These are phyloP conservation scores for Meyerozyma carpophila DNA, from an alignment of 1,139 yeast species.

Conservation along the genomic window DNA sequence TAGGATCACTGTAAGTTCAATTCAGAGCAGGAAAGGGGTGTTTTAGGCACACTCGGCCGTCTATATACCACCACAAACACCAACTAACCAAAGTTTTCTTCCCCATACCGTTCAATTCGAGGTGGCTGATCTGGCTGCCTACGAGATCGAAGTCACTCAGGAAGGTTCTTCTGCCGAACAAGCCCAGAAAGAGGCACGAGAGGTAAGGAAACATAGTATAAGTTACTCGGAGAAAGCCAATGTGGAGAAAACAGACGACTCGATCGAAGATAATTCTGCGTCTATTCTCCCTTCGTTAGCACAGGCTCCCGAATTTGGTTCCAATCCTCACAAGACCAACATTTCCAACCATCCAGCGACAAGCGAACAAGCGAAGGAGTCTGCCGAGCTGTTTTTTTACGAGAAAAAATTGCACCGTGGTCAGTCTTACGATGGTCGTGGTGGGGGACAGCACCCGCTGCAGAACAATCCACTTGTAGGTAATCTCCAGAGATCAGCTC, in stretches of 20 bases:
- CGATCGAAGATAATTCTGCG: not conserved
- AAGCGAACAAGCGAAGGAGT: constrained; percentile 2
- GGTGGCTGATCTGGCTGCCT: constrained; percentile 24
- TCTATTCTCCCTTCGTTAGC: not conserved
- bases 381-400: constrained; percentile 9
- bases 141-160: constrained; percentile 4
- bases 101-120: constrained; percentile 74
- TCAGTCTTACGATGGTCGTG: not conserved
- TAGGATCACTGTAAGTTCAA: constrained; percentile 56
- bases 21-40: not conserved
- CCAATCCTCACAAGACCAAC: constrained; percentile 1
- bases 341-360: constrained; percentile 3
- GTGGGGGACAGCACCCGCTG: not conserved
- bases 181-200: not conserved
- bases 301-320: constrained; percentile 2
- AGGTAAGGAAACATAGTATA: not conserved
- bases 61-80: constrained; percentile 14
- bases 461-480: constrained; percentile 1
- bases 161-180: not conserved
- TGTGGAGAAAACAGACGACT: not conserved
- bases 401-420: not conserved
- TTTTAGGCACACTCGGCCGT: constrained; percentile 3
- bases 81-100: constrained; percentile 41
- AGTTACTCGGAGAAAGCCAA: not conserved
- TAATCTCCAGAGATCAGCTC: not conserved